A percentile compares a stretch with the other conserved stretches of the same genome.
These are phyloP conservation scores for Colletotrichum orchidophilum DNA, from an alignment of 2,329 filamentous ascomycete genomes.

Conservation along the genomic window DNA sequence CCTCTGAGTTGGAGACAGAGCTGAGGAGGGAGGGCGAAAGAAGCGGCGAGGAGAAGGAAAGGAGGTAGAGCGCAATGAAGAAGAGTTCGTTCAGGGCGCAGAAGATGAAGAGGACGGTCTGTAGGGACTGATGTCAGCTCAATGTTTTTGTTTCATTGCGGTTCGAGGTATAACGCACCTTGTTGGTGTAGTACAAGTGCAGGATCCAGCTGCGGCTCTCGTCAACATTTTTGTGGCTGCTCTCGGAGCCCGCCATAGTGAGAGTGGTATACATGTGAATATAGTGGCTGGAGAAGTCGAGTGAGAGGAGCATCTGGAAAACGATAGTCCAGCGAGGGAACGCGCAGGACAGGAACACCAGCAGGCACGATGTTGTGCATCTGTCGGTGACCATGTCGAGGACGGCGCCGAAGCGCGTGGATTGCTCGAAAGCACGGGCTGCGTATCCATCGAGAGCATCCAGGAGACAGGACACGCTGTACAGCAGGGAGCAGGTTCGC, in stretches of 20 bases:
- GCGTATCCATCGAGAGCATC: slow-evolving; percentile 95
- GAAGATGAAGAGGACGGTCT: slow-evolving; percentile 91
- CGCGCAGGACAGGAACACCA: slow-evolving; percentile 93
- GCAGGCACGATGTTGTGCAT: slow-evolving; percentile 92
- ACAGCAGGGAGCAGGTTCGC: slow-evolving; percentile 90
- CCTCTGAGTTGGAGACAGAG: slow-evolving; percentile 63
- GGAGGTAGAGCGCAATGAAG: slow-evolving; percentile 97
- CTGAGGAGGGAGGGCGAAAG: slow-evolving; percentile 86
- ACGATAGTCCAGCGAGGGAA: slow-evolving; percentile 94
- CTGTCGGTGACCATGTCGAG: slow-evolving; percentile 99
- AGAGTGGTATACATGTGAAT: slow-evolving; percentile 99
- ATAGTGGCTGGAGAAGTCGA: slow-evolving; percentile 96
- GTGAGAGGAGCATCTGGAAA: slow-evolving; percentile 91
- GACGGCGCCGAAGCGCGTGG: slow-evolving; percentile 94
- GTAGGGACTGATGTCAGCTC: slow-evolving; percentile 35
- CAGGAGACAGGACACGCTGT: slow-evolving; percentile 93
- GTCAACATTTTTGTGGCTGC: slow-evolving; percentile 93
- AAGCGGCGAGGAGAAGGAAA: slow-evolving; percentile 92
- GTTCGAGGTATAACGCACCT: slow-evolving; percentile 60
- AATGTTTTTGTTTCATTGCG: too few species aligned
- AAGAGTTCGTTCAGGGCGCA: slow-evolving; percentile 94
- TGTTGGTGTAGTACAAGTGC: slow-evolving; percentile 97
- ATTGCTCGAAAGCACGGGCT: slow-evolving; percentile 83
- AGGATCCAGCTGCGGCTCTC: slow-evolving; percentile 87
- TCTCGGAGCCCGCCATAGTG: slow-evolving; percentile 82